Base-by-base conservation (phyloP, 345 rosid species). In the Hevea brasiliensis region DNA sequence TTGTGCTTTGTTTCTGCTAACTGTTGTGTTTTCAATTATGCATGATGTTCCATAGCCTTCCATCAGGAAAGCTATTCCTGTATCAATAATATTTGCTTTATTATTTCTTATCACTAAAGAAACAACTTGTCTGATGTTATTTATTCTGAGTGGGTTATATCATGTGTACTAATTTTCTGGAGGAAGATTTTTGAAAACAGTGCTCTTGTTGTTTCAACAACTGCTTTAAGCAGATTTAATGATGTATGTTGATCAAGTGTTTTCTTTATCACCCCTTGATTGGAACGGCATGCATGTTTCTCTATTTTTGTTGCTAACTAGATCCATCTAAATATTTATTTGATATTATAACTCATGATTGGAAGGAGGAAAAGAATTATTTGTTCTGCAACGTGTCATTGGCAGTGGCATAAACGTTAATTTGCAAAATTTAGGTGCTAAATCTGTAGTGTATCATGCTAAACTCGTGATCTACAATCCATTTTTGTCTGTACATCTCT, bases 331-430 rank as follows among this genome's bases (percentile, higher is more conserved):
- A 45, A 65, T 27, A 13, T 26, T 55, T 48, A 57, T 20, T 37
- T 12, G 61, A 41, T 64, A 45, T 54, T 54, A 17, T 9, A 29
- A 59, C 3, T 56, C 20, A n/a, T 65, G 45, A 51, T 50, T 63
- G 54, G 8, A 55, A 71, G 40, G 65, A 54, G 32, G 61, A 62
- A 67, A 63, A 64, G 11, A 44, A 24, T 37, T 17, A 11, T 3
- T 58, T 65, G 15, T 63, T 32, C 37, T 75, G 71, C 51, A 66
- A 68, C 62, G 65, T 70, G 51, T 75, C 67, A 61, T 54, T 70
- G 15, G 51, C 8, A 56, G 51, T 73, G 83, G 72, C 80, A 60
- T 75, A 18, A 55, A 51, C 74, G 87, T 70, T 72, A 76, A 66
- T 76, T 73, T 72, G 64, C 61, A 29, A 65, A 72, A 3, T 18